Evolutionary conservation across 257 asterid genomes (phyloP), one percentile per base, ranked within the genome.

Genomic region (Salvia miltiorrhiza): DNA sequence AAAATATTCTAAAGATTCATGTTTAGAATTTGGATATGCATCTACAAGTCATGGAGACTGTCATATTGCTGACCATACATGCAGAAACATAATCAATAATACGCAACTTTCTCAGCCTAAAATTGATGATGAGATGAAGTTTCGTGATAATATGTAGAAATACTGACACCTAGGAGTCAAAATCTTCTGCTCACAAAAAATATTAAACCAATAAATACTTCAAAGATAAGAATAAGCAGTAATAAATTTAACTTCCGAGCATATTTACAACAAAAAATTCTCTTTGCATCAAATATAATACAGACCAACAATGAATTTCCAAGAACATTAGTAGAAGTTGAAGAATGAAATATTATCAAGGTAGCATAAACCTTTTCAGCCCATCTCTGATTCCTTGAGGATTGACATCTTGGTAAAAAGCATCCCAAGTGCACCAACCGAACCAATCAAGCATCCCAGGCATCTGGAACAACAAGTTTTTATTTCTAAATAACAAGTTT

Each of bases 381-480:
- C 84, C 87, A 30, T 82, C 84, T 73, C 35, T 73, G 45, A 79
- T 77, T 67, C 87, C 87, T 67, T 73, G 81, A 63, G 87, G 82
- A 70, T 72, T 76, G 39, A 82, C 87, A 32, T 79, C 87, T 10
- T 79, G 80, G 75, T 83, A 83, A 69, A 83, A 83, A 16, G 88
- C 88, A 70, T 83, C 88, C 88, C 88, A 83, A 3, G 87, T 82
- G 61, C 87, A 82, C 87, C 87, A 82, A 12, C 87, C 87, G 2
- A 82, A 79, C 76, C 80, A 82, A 44, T 82, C 82, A 12, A 82
- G 69, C 76, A 79, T 76, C 30, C 80, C 80, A 9, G 87, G 87
- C 84, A 82, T 76, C 87, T 82, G 67, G 75, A 63, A 78, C 19
- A 21, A 66, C 17, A 35, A 24, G 21, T 17, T 5, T 23, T 4